Base-by-base conservation (phyloP, 225 moss, liverwort and hornwort genomes). In the Straminergon stramineum region DNA sequence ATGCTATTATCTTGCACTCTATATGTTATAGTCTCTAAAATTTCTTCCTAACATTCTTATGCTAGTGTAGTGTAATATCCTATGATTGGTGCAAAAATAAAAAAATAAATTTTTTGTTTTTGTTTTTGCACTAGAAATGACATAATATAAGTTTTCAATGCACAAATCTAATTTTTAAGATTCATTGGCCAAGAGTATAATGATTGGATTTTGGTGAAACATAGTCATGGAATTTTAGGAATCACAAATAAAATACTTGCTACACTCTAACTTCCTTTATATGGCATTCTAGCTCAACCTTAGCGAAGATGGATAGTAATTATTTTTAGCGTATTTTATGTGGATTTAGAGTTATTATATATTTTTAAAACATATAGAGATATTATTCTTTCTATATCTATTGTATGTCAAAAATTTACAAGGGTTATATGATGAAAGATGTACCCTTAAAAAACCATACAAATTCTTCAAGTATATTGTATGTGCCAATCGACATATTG, bases 381-480 rank as follows among this genome's bases (percentile, higher is more conserved):
- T 27, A 5, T 5, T 27, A 27, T 3, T 5, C 41, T 43, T 16
- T 73, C 9, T 0, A 73, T 43, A 73, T 73, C 27, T 43, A 16
- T 43, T 27, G 27, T 43, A 73, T 27, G 15, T 27, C 43, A 73
- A 73, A 43, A 73, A 26, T 6, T 71, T 23, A 24, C 10, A 73
- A 73, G 41, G 24, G 7, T 39, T 70, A 39, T 23, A 23, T 0
- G 2, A 24, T 8, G 1, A 23, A 70, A 70, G 8, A 24, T 70
- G 5, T 15, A 24, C 0, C 3, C 0, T 15, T 8, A 70, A 70
- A 37, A 37, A 24, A 13, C 7, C 23, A 70, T 23, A 13, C 4
- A 70, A 8, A 71, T 8, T 71, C 9, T 41, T 0, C 5, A 26
- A 41, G 0, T 71, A 71, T 1, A 2, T 2, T 13, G 1, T 24